These are phyloP conservation scores for Macrolepiota albuminosa DNA, from an alignment of 768 basidiomycete species.

Conservation along the genomic window DNA sequence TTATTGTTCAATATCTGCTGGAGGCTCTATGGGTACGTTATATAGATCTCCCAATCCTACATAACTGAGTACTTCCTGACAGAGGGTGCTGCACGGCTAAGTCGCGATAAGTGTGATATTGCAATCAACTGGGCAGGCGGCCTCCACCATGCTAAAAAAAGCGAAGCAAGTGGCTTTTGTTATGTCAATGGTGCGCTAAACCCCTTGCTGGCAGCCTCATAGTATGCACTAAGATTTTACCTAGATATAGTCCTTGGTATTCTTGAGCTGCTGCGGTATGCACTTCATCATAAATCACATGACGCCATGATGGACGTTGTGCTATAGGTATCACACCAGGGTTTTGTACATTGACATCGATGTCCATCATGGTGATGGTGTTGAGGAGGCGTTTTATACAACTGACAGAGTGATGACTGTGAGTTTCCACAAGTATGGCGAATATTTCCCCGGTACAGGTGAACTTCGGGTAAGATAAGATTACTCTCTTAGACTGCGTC, in stretches of 20 bases:
- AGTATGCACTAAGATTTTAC: neutral
- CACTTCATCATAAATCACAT: conserved; percentile 7
- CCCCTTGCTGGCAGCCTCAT: neutral
- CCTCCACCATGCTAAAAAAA: conserved; percentile 97
- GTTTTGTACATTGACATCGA: conserved; percentile 99
- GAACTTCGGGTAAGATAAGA: conserved; percentile 69
- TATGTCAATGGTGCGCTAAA: conserved; percentile 81
- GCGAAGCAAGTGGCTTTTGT: conserved; percentile 98
- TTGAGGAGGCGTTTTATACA: conserved; percentile 99
- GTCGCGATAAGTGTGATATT: conserved; percentile 97
- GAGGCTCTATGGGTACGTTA: conserved; percentile 92
- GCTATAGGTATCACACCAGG: conserved; percentile 76
- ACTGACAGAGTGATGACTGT: conserved; percentile 99
- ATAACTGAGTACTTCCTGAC: conserved; percentile 7
- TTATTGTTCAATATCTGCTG: conserved; percentile 99
- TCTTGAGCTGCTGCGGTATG: conserved; percentile 81
- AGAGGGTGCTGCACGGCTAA: conserved; percentile 97
- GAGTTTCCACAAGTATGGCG: conserved; percentile 98
- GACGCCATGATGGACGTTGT: neutral
- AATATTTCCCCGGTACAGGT: conserved; percentile 99
- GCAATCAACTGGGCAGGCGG: conserved; percentile 99
- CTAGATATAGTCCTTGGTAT: conserved; percentile 96
- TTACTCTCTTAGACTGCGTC: conserved; percentile 1
- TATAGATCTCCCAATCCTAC: neutral
- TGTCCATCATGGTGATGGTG: conserved; percentile 98